These are phyloP conservation scores for Trichophyton equinum DNA, from an alignment of 2,329 filamentous ascomycete genomes.

Conservation along the genomic window DNA sequence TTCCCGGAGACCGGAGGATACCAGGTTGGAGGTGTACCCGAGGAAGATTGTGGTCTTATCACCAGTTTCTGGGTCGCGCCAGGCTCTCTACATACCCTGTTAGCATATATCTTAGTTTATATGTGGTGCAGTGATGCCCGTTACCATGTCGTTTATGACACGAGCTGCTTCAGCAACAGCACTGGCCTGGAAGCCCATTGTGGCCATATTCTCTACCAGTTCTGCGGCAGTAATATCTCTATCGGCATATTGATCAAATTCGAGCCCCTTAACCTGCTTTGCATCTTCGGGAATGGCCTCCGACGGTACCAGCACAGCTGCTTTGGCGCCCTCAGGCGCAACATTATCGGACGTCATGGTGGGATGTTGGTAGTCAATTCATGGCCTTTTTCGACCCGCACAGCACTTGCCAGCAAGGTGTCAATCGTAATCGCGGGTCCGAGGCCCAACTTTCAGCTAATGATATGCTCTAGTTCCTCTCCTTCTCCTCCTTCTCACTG, in stretches of 20 bases:
- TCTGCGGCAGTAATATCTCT: constrained; percentile 73
- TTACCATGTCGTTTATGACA: constrained; percentile 92
- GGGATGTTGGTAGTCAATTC: neutral
- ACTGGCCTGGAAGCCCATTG: constrained; percentile 75
- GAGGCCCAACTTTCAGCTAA: too few relatives aligned
- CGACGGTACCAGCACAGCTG: constrained; percentile 76
- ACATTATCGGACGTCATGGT: constrained; percentile 17
- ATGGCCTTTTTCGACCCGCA: neutral
- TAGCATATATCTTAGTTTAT: neutral
- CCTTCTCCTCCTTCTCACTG: too few relatives aligned
- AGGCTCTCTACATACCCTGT: constrained; percentile 48
- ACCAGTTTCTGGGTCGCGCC: constrained; percentile 66
- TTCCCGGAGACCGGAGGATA: constrained; percentile 86
- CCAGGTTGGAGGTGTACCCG: constrained; percentile 94
- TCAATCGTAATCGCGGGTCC: neutral
- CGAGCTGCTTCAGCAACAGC: constrained; percentile 75
- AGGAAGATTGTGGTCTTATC: constrained; percentile 86
- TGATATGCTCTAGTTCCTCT: too few relatives aligned
- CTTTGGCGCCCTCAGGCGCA: constrained; percentile 49
- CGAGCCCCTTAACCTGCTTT: constrained; percentile 76
- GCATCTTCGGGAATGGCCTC: constrained; percentile 66
- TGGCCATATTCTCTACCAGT: constrained; percentile 64
- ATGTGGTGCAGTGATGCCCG: constrained; percentile 11
- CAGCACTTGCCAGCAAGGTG: neutral
- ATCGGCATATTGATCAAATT: constrained; percentile 68